Percentiles rank a stretch among this genome's conserved stretches.
phyloP scores from a whole-genome alignment of 495 filamentous ascomycete species.

The Podospora sp. region DNA sequence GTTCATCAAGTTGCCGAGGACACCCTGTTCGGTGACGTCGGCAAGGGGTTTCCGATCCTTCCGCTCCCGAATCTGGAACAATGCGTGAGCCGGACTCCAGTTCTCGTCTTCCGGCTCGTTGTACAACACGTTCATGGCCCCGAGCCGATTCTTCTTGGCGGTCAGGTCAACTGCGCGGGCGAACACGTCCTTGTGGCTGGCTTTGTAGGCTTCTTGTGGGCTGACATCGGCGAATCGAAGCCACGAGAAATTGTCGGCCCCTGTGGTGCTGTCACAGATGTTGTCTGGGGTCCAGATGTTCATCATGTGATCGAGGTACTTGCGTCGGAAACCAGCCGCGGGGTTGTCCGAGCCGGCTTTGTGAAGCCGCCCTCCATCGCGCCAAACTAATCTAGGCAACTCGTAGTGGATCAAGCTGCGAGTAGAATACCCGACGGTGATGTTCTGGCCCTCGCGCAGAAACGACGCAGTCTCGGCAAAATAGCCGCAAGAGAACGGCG shows the following conservation, averaged over 20 bases:
- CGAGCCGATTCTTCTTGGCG: conserved; percentile 55
- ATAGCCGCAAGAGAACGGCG: conserved; percentile 76
- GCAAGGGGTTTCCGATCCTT: conserved; percentile 67
- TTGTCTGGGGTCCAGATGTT: conserved; percentile 88
- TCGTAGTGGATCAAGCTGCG: conserved; percentile 83
- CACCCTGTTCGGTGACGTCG: conserved; percentile 71
- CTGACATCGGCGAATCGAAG: conserved; percentile 83
- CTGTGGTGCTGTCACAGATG: conserved; percentile 59
- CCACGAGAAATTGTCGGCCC: conserved; percentile 79
- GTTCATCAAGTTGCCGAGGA: conserved; percentile 75
- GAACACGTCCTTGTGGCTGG: conserved; percentile 58
- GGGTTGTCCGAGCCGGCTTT: conserved; percentile 74
- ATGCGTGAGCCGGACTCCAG: conserved; percentile 68
- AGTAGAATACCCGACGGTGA: conserved; percentile 84
- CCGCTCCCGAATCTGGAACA: conserved; percentile 78
- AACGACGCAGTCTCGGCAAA: conserved; percentile 96
- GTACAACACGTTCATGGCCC: conserved; percentile 46
- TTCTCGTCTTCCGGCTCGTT: conserved; percentile 56
- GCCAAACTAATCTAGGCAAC: conserved; percentile 76
- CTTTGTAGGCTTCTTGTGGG: conserved; percentile 66
- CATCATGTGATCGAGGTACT: conserved; percentile 74
- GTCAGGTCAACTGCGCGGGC: conserved; percentile 62
- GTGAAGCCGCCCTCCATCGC: conserved; percentile 73
- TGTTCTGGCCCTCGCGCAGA: conserved; percentile 78
- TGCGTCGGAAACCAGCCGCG: conserved; percentile 73